Evolutionary conservation across 1,284 basidiomycete genomes (phyloP), one percentile per base, ranked within the genome.

Genomic region (Sporisorium sorghi): DNA sequence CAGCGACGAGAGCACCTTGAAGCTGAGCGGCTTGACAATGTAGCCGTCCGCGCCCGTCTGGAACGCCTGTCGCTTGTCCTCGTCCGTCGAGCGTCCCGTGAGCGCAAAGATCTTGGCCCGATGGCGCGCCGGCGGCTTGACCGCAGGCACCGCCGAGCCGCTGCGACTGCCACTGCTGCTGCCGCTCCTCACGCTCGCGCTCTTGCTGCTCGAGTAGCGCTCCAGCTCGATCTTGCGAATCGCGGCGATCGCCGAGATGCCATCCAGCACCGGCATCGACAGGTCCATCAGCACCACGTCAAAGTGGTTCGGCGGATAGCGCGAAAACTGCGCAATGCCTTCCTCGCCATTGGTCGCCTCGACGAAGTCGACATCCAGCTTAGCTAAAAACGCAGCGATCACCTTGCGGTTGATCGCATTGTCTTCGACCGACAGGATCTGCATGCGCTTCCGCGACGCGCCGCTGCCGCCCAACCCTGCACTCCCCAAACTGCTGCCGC

Each of bases 41-140:
- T 95, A 97, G 84, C 94, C 94, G 80, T 97, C 93, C 47, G 97
- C 94, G 3, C 95, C 94, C 55, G 92, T 92, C 56, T 92, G 90
- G 76, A 97, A 96, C 1, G 94, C 95, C 77, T 90, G 88, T 23
- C 93, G 88, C 85, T 96, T 95, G 84, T 97, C 94, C 83, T 97
- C 94, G 4, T 92, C 86, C 11, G 93, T 93, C 9, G 94, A 95
- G 88, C 94, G 91, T 11, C 94, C 94, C 0, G 95, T 97, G 61
- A 98, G 86, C 6, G 94, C 94, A 60, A 97, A 88, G 58, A 97
- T 94, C 73, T 92, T 90, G 37, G 81, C 68, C n/a, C 76, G 76
- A 15, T 70, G 26, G 15, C 59, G 35, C 11, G 61, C 24, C 1
- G 66, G 50, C 17, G 54, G 51, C 32, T 74, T 70, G 37, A 40